A percentile compares a stretch with the other conserved stretches of the same genome.
Conservation (phyloP, 2,329 filamentous ascomycete genomes). For the Septoria petroselini region DNA sequence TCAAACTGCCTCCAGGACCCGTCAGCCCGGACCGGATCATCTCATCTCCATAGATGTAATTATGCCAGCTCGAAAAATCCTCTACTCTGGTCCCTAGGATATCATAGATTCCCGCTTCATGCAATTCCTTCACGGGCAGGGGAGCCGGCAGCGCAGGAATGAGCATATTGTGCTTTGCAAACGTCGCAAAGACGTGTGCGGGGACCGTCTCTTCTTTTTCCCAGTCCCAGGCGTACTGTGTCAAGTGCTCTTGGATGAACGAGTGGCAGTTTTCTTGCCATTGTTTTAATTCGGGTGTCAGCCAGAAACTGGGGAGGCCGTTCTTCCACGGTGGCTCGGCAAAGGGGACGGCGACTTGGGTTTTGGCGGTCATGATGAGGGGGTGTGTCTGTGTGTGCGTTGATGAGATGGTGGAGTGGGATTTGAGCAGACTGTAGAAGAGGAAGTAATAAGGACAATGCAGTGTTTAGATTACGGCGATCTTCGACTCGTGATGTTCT, state of each 20-base stretch:
- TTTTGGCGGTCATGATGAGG: slow-evolving; percentile 10
- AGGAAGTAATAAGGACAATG: too few relatives aligned
- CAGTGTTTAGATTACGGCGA: not conserved
- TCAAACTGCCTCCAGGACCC: slow-evolving; percentile 64
- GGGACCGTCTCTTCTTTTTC: slow-evolving; percentile 64
- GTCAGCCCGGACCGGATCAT: slow-evolving; percentile 63
- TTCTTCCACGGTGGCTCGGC: slow-evolving; percentile 69
- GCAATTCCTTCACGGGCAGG: slow-evolving; percentile 65
- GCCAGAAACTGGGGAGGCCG: slow-evolving; percentile 69
- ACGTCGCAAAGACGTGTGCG: slow-evolving; percentile 61
- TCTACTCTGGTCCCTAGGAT: slow-evolving; percentile 67
- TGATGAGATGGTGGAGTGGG: not conserved
- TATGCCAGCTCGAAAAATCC: slow-evolving; percentile 71
- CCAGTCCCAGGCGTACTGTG: slow-evolving; percentile 65
- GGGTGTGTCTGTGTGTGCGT: too few relatives aligned
- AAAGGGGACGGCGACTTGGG: slow-evolving; percentile 56
- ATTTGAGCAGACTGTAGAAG: not conserved
- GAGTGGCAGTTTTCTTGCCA: slow-evolving; percentile 67
- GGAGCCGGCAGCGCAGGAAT: slow-evolving; percentile 68
- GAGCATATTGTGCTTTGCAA: slow-evolving; percentile 65
- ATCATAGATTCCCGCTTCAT: slow-evolving; percentile 62
- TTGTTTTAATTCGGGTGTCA: slow-evolving; percentile 60
- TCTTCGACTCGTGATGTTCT: too few relatives aligned
- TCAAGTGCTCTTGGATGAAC: slow-evolving; percentile 63
- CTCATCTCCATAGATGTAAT: slow-evolving; percentile 68